Percentiles rank a stretch among this genome's conserved stretches.
Evolutionary conservation across 352 stramenopile species (phyloP).

Genomic region (Phytophthora niederhauseri): DNA sequence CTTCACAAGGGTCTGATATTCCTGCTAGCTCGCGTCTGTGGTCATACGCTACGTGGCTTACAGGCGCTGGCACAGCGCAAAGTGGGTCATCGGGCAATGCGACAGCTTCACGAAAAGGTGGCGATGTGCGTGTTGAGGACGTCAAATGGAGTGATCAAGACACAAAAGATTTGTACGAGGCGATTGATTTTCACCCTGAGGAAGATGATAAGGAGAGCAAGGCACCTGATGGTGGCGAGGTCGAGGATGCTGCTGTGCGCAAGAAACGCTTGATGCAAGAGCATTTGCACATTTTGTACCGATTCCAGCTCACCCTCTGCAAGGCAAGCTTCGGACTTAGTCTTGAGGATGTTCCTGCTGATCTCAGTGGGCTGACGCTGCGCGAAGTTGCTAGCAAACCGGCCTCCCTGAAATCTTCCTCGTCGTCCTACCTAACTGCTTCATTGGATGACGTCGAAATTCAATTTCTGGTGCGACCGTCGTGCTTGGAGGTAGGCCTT

Average conservation of each 20-base stretch:
- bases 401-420: constrained; percentile 5
- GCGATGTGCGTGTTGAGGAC: constrained; percentile 43
- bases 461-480: constrained; percentile 70
- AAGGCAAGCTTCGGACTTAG: constrained; percentile 63
- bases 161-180: constrained; percentile 77
- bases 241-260: constrained; percentile 25
- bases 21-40: constrained; percentile 61
- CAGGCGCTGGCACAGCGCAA: constrained; percentile 28
- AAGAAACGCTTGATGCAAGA: constrained; percentile 41
- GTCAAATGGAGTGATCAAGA: constrained; percentile 88
- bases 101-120: constrained; percentile 8
- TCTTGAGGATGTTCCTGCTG: constrained; percentile 38
- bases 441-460: constrained; percentile 73
- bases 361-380: constrained; percentile 18
- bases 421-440: constrained; percentile 43
- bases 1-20: constrained; percentile 22
- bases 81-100: constrained; percentile 9
- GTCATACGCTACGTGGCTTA: constrained; percentile 81
- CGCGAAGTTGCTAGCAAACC: constrained; percentile 14
- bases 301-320: constrained; percentile 65
- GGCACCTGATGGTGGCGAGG: constrained; percentile 25
- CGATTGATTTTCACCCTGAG: constrained; percentile 81
- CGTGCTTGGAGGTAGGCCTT: constrained; percentile 69
- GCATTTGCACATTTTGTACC: constrained; percentile 80
- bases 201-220: constrained; percentile 31